Conservation (phyloP, 2,329 filamentous ascomycete genomes). For the Periconia macrospinosa region DNA sequence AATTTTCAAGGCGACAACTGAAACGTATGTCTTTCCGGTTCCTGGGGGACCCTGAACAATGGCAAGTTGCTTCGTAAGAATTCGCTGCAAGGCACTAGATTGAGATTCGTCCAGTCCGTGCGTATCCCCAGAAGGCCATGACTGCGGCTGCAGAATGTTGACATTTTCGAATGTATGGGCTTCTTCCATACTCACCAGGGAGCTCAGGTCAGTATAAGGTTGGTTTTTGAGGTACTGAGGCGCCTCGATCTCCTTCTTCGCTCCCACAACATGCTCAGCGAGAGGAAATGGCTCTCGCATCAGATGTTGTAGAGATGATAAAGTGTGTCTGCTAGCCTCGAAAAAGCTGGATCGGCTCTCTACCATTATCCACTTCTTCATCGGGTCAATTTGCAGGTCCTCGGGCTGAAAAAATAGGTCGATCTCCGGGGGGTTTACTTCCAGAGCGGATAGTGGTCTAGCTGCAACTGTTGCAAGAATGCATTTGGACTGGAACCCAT, state of each 20-base stretch:
- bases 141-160: constrained; percentile 51
- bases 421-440: constrained; percentile 69
- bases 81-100: constrained; percentile 65
- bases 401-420: constrained; percentile 72
- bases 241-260: constrained; percentile 48
- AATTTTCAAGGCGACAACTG: constrained; percentile 69
- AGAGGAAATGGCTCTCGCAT: constrained; percentile 63
- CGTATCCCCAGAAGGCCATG: constrained; percentile 54
- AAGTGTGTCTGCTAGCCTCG: constrained; percentile 72
- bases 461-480: constrained; percentile 74
- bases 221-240: constrained; percentile 57
- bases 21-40: constrained; percentile 81
- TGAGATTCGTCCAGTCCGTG: constrained; percentile 71
- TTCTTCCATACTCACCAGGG: constrained; percentile 44
- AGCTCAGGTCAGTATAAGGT: constrained; percentile 55
- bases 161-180: constrained; percentile 49
- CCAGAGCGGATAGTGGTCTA: constrained; percentile 63
- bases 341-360: constrained; percentile 75
- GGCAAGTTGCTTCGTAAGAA: constrained; percentile 71
- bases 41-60: constrained; percentile 84
- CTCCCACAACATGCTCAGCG: constrained; percentile 62
- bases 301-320: constrained; percentile 71
- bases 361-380: constrained; percentile 73
- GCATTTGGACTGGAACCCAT: constrained; percentile 67
- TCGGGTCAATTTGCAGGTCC: constrained; percentile 69